These are phyloP conservation scores for Aureobasidium melanogenum DNA, from an alignment of 2,329 filamentous ascomycete genomes.

Conservation along the genomic window DNA sequence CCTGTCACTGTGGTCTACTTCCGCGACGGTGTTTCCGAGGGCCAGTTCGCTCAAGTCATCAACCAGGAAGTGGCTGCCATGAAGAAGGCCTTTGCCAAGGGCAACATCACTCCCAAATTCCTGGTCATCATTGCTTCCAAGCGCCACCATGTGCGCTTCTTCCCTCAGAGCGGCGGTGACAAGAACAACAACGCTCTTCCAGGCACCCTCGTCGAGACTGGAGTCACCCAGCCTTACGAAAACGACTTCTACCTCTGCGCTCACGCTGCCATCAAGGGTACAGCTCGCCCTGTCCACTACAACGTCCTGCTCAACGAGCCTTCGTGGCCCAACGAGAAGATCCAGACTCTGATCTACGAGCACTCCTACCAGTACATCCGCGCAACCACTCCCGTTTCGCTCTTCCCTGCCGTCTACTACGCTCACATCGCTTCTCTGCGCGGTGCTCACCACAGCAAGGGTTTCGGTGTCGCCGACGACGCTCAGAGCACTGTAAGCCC, in stretches of 20 bases:
- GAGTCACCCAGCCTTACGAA: constrained; percentile 84
- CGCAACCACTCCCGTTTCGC: constrained; percentile 83
- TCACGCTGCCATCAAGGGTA: constrained; percentile 82
- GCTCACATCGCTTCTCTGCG: constrained; percentile 81
- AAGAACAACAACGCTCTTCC: constrained; percentile 74
- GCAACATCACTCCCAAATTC: constrained; percentile 49
- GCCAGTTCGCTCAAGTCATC: constrained; percentile 73
- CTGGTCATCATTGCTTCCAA: constrained; percentile 86
- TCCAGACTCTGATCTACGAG: constrained; percentile 87
- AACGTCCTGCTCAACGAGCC: constrained; percentile 81
- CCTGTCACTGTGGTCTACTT: constrained; percentile 83
- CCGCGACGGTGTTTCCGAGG: constrained; percentile 84
- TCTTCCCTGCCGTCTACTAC: constrained; percentile 89
- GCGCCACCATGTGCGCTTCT: constrained; percentile 89
- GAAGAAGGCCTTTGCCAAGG: constrained; percentile 40
- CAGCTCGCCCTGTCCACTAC: constrained; percentile 77
- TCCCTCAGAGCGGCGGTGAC: constrained; percentile 61
- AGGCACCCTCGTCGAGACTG: constrained; percentile 77
- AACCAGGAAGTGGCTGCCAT: constrained; percentile 68
- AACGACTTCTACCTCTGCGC: constrained; percentile 75
- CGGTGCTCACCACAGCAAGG: constrained; percentile 63
- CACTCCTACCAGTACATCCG: constrained; percentile 91
- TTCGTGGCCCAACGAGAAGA: constrained; percentile 53
- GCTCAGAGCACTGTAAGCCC: not conserved
- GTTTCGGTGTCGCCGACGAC: constrained; percentile 18